phyloP scores from a whole-genome alignment of 1,139 yeast genomes.

The Protomyces gravidus region DNA sequence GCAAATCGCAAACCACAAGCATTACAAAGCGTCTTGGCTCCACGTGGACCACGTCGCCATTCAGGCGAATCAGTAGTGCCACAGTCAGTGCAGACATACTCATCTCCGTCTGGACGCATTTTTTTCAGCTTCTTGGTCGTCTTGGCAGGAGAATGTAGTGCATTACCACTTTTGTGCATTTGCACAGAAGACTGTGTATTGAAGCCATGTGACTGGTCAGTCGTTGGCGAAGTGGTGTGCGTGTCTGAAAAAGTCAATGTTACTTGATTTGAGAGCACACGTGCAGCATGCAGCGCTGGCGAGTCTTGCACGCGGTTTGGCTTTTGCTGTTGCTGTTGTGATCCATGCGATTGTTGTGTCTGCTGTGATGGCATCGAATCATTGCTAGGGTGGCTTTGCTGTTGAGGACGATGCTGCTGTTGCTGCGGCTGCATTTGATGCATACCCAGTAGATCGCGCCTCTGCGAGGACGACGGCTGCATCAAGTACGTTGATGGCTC shows the following conservation, averaged over 20 bases:
- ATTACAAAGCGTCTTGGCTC: constrained; percentile 60
- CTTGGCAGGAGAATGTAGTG: not conserved
- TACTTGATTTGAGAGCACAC: not conserved
- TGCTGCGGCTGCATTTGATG: not conserved
- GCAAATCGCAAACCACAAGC: constrained; percentile 62
- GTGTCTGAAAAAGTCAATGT: too few relatives aligned
- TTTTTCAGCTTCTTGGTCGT: constrained; percentile 17
- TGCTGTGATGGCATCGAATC: too few relatives aligned
- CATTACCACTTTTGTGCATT: too few relatives aligned
- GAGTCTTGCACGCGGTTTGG: too few relatives aligned
- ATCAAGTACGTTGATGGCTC: too few relatives aligned
- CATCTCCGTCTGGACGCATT: constrained; percentile 25
- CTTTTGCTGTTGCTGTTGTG: not conserved
- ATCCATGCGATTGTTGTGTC: not conserved
- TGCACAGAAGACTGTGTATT: too few relatives aligned
- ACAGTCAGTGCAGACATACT: constrained; percentile 44
- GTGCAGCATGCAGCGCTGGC: too few relatives aligned
- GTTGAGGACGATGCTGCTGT: not conserved
- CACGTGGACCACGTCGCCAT: constrained; percentile 65
- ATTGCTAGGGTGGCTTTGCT: not conserved
- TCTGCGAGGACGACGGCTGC: not conserved
- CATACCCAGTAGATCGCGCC: not conserved
- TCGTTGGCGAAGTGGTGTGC: too few relatives aligned
- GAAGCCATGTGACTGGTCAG: too few relatives aligned
- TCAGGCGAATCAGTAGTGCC: constrained; percentile 66